These are phyloP conservation scores for Xylaria multiplex DNA, from an alignment of 2,329 filamentous ascomycete genomes.

Conservation along the genomic window DNA sequence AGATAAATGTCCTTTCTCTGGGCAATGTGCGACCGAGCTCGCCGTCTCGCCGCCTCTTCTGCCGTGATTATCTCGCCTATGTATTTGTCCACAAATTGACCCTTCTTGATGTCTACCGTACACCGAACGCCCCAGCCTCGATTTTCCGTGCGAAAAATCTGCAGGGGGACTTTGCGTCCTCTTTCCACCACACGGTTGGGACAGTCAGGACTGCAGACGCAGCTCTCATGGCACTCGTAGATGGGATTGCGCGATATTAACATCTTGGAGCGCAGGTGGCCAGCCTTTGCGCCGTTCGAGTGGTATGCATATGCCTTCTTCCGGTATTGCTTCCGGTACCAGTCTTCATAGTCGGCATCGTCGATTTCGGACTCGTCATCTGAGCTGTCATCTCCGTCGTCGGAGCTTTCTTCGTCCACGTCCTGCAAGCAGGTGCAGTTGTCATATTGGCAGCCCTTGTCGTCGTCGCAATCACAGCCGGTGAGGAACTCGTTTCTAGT, in stretches of 20 bases:
- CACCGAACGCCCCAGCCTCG: constrained; percentile 82
- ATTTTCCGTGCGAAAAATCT: constrained; percentile 78
- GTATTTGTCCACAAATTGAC: constrained; percentile 84
- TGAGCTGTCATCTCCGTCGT: constrained; percentile 53
- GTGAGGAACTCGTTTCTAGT: constrained; percentile 70
- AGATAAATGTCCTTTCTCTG: constrained; percentile 80
- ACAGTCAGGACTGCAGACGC: constrained; percentile 71
- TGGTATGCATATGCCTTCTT: constrained; percentile 71
- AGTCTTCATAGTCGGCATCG: background rate
- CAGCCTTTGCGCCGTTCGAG: constrained; percentile 61
- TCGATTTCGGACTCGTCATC: background rate
- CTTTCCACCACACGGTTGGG: constrained; percentile 81
- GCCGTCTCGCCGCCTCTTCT: constrained; percentile 71
- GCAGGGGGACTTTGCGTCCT: constrained; percentile 74
- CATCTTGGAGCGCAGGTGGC: constrained; percentile 62
- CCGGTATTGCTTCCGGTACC: constrained; percentile 52
- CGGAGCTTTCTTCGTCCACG: constrained; percentile 57
- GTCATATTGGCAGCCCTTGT: constrained; percentile 73
- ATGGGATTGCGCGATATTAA: constrained; percentile 69
- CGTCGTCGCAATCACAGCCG: constrained; percentile 73
- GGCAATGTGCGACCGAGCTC: constrained; percentile 63
- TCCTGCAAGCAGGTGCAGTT: constrained; percentile 73
- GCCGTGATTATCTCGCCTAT: constrained; percentile 76
- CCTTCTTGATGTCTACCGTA: constrained; percentile 70
- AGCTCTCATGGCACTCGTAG: constrained; percentile 82